A percentile compares a stretch with the other conserved stretches of the same genome.
Conservation (phyloP, 768 basidiomycete species). For the Mycena alexandri region DNA sequence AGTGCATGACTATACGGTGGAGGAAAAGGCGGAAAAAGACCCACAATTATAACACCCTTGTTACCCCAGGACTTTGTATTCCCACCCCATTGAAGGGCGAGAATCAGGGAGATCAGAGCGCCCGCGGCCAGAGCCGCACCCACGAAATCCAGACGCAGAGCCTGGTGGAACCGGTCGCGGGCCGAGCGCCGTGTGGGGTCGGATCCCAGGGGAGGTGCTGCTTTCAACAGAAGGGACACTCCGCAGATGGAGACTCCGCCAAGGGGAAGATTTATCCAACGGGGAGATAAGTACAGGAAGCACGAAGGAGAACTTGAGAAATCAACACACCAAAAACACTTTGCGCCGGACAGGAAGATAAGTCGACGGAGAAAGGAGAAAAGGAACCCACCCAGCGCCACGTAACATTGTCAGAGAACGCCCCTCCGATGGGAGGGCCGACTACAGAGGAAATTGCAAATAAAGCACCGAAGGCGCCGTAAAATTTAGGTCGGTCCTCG, state of each 20-base stretch:
- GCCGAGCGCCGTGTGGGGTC: background rate
- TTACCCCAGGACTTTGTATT: slow-evolving; percentile 54
- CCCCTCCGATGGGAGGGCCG: slow-evolving; percentile 47
- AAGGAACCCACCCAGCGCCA: background rate
- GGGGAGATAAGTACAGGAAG: background rate
- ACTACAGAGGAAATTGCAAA: slow-evolving; percentile 47
- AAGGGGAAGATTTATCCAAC: slow-evolving; percentile 24
- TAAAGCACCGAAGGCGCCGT: slow-evolving; percentile 35
- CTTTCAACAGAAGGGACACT: slow-evolving; percentile 20
- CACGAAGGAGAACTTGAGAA: background rate
- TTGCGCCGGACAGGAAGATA: slow-evolving; percentile 36
- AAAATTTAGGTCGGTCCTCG: slow-evolving; percentile 42
- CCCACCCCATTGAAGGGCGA: slow-evolving; percentile 60
- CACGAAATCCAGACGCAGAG: slow-evolving; percentile 51
- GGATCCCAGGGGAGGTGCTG: slow-evolving; percentile 21
- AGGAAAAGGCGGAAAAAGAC: background rate
- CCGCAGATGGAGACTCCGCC: slow-evolving; percentile 32
- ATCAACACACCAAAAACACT: no score
- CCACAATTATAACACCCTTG: slow-evolving; percentile 29
- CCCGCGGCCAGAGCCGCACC: slow-evolving; percentile 51
- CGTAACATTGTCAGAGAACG: slow-evolving; percentile 40
- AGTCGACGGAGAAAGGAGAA: slow-evolving; percentile 43
- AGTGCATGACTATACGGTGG: no score
- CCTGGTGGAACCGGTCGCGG: slow-evolving; percentile 17
- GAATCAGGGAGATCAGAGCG: slow-evolving; percentile 50